Conservation (phyloP, 192 early-diverging fungal genomes). For the Coemansia javaensis region DNA sequence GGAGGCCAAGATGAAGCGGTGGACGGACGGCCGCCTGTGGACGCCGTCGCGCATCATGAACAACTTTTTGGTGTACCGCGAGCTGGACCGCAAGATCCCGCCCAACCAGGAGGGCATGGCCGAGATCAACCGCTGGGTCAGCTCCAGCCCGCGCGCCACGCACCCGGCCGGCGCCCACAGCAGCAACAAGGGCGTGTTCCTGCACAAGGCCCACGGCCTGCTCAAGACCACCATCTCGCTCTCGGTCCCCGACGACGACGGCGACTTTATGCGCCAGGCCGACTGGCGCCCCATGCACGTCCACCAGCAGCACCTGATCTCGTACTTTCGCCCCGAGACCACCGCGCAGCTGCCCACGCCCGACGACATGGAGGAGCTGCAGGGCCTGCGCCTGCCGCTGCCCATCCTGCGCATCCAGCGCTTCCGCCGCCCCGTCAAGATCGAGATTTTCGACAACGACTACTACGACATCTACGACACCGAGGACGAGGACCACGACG, state of each 20-base stretch:
- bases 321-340: conserved; percentile 31
- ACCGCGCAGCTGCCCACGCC: conserved; percentile 10
- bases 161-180: conserved; percentile 5
- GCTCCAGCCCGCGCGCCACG: not conserved
- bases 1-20: conserved; percentile 78
- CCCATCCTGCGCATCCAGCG: conserved; percentile 27
- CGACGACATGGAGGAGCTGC: conserved; percentile 41
- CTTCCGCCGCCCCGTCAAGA: conserved; percentile 28
- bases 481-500: conserved; percentile 16
- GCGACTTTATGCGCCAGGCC: conserved; percentile 15
- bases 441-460: conserved; percentile 14
- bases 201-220: conserved; percentile 58
- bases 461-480: conserved; percentile 24
- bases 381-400: conserved; percentile 21
- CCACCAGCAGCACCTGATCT: conserved; percentile 42
- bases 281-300: conserved; percentile 8
- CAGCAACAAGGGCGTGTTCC: conserved; percentile 40
- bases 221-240: conserved; percentile 79
- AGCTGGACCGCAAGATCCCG: conserved; percentile 56
- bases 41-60: conserved; percentile 77
- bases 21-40: conserved; percentile 82
- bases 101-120: conserved; percentile 42
- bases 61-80: conserved; percentile 79
- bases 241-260: conserved; percentile 48
- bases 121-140: conserved; percentile 11